Percentiles rank a stretch among this genome's conserved stretches.
Evolutionary conservation across 805 yeast species (phyloP).

Genomic region (Cyberlindnera lachancei): DNA sequence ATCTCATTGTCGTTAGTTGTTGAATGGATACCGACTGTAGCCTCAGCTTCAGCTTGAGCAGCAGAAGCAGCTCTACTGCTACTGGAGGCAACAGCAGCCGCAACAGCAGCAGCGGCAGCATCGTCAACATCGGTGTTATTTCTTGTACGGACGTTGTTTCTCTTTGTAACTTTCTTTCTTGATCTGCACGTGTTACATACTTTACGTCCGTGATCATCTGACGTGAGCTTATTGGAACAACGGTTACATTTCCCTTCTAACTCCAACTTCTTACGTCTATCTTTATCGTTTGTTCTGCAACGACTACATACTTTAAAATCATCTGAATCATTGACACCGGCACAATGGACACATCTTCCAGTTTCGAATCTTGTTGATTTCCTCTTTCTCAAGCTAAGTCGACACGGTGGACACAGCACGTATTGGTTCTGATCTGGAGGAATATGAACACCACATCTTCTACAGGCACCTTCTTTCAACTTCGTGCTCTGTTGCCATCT

Average conservation of each 20-base stretch:
- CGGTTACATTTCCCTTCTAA: conserved; percentile 54
- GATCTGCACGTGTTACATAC: conserved; percentile 49
- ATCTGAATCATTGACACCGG: conserved; percentile 44
- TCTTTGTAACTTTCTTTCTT: conserved; percentile 36
- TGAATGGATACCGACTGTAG: not conserved
- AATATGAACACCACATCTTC: conserved; percentile 53
- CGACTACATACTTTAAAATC: conserved; percentile 57
- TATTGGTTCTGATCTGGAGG: conserved; percentile 42
- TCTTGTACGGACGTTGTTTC: too few relatives aligned
- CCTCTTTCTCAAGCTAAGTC: conserved; percentile 44
- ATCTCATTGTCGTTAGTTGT: conserved; percentile 1
- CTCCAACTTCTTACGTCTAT: conserved; percentile 49
- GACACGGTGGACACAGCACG: conserved; percentile 55
- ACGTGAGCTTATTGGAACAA: conserved; percentile 44
- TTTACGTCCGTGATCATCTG: conserved; percentile 42
- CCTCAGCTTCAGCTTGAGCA: not conserved
- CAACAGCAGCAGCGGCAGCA: conserved; percentile 8
- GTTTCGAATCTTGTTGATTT: conserved; percentile 53
- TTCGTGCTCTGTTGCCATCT: conserved; percentile 61
- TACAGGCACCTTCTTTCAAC: conserved; percentile 53
- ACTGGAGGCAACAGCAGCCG: conserved; percentile 8
- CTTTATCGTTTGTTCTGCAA: conserved; percentile 55
- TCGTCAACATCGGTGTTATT: too few relatives aligned
- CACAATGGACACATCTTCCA: conserved; percentile 64
- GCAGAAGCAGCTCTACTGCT: too few relatives aligned